Evolutionary conservation across 306 rosid genomes (phyloP).

Genomic region (Sechiopsis laciniata): DNA sequence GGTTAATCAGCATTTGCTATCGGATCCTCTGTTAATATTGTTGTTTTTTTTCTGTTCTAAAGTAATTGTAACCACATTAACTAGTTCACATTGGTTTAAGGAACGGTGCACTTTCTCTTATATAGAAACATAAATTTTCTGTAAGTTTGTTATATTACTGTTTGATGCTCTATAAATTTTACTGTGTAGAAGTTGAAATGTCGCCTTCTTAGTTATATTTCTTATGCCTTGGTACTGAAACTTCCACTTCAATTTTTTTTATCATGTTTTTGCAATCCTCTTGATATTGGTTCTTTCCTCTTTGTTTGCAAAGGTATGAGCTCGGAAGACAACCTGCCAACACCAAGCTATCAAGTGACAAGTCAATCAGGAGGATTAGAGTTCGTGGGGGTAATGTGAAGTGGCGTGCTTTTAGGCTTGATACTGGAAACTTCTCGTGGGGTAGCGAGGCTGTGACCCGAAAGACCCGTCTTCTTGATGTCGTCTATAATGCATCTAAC

Average conservation of each 20-base stretch:
- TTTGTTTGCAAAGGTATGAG: conserved; percentile 15
- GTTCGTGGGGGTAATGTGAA: conserved; percentile 18
- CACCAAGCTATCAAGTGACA: conserved; percentile 19
- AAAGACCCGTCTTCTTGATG: conserved; percentile 18
- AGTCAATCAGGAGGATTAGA: conserved; percentile 14
- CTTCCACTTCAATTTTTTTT: neutral
- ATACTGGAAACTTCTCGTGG: conserved; percentile 16
- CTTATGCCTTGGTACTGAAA: neutral
- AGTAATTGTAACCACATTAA: neutral
- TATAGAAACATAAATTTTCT: neutral
- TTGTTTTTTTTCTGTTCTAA: neutral
- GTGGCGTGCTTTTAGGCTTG: conserved; percentile 19
- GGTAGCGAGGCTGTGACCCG: conserved; percentile 19
- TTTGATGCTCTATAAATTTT: neutral
- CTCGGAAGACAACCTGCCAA: conserved; percentile 19
- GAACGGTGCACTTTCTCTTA: neutral
- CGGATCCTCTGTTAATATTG: neutral
- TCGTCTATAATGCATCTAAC: conserved; percentile 18
- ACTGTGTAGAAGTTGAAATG: neutral
- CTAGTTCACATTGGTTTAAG: neutral
- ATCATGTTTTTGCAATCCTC: neutral
- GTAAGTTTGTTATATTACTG: too few relatives aligned
- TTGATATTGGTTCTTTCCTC: neutral
- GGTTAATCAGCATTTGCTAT: neutral
- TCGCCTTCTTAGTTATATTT: neutral